Evolutionary conservation across 2,329 filamentous ascomycete genomes (phyloP).

Genomic region (Microsporum ferrugineum): DNA sequence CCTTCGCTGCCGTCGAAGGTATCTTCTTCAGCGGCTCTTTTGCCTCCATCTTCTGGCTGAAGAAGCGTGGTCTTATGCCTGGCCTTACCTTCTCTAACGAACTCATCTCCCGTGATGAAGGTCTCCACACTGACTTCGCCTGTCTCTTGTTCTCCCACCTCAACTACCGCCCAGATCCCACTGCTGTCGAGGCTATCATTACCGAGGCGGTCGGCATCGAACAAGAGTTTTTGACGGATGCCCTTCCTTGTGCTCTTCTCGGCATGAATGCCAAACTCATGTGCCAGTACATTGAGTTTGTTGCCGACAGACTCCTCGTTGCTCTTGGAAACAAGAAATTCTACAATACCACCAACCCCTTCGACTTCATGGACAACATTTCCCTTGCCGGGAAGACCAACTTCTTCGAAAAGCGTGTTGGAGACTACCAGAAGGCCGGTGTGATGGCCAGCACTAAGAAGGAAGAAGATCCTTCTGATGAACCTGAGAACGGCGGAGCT

Average conservation of each 20-base stretch:
- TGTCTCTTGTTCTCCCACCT: constrained; percentile 97
- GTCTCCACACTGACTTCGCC: constrained; percentile 97
- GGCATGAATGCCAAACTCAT: constrained; percentile 97
- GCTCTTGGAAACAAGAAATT: constrained; percentile 89
- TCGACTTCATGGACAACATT: constrained; percentile 99
- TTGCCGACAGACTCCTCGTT: constrained; percentile 86
- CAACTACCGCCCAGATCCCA: constrained; percentile 74
- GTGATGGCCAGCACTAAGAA: constrained; percentile 88
- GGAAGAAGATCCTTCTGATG: constrained; percentile 40
- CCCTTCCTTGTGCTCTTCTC: constrained; percentile 80
- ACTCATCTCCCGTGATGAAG: constrained; percentile 98
- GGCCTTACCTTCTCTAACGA: constrained; percentile 99
- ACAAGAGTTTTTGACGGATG: constrained; percentile 95
- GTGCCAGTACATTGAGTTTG: constrained; percentile 99
- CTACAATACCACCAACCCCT: constrained; percentile 89
- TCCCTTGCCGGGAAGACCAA: constrained; percentile 98
- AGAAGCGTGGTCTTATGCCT: constrained; percentile 99
- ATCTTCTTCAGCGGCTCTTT: constrained; percentile 99
- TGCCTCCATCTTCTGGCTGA: constrained; percentile 98
- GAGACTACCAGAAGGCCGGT: constrained; percentile 98
- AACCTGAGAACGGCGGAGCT: constrained; percentile 47
- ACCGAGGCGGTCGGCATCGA: constrained; percentile 88
- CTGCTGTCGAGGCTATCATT: constrained; percentile 77
- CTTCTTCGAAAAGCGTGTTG: constrained; percentile 99
- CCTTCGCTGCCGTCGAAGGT: constrained; percentile 94